Percentiles rank a stretch among this genome's conserved stretches.
Evolutionary conservation across 1,284 basidiomycete species (phyloP).

Genomic region (Cystobasidiaceae sp.): DNA sequence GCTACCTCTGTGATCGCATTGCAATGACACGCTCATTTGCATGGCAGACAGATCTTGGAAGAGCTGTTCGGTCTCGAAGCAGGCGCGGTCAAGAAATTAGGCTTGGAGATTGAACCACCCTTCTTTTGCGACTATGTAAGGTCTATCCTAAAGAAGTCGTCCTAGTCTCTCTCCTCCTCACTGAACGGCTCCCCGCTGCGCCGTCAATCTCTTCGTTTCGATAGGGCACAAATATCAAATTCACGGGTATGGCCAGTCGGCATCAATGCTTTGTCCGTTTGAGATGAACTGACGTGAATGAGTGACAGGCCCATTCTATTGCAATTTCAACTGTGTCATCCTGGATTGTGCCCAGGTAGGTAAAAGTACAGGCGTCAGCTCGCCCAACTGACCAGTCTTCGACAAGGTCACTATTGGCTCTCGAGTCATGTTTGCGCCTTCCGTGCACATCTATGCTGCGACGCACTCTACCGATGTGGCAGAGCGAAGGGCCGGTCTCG

Average conservation of each 20-base stretch:
- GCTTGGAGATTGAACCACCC: constrained; percentile 37
- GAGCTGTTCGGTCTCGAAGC: constrained; percentile 34
- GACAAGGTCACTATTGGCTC: constrained; percentile 11
- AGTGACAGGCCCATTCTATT: constrained; percentile 30
- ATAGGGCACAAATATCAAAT: constrained; percentile 33
- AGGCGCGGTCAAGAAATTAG: constrained; percentile 24
- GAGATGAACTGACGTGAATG: neutral
- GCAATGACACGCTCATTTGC: too few relatives aligned
- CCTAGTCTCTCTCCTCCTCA: neutral
- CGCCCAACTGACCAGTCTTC: too few relatives aligned
- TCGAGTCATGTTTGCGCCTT: constrained; percentile 9
- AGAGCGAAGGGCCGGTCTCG: constrained; percentile 35
- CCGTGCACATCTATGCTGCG: constrained; percentile 39
- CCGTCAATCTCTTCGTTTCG: neutral
- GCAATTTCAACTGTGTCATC: constrained; percentile 36
- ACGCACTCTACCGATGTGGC: constrained; percentile 29
- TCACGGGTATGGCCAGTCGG: constrained; percentile 32
- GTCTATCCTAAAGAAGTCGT: neutral
- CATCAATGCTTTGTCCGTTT: neutral
- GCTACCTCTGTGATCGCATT: too few relatives aligned
- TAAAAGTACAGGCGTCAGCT: constrained; percentile 35
- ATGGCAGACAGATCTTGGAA: constrained; percentile 29
- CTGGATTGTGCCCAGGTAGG: constrained; percentile 32
- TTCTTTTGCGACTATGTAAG: constrained; percentile 36
- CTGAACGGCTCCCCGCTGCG: neutral